These are phyloP conservation scores for Infundibulicybe gibba DNA, from an alignment of 768 basidiomycete genomes.

Conservation along the genomic window DNA sequence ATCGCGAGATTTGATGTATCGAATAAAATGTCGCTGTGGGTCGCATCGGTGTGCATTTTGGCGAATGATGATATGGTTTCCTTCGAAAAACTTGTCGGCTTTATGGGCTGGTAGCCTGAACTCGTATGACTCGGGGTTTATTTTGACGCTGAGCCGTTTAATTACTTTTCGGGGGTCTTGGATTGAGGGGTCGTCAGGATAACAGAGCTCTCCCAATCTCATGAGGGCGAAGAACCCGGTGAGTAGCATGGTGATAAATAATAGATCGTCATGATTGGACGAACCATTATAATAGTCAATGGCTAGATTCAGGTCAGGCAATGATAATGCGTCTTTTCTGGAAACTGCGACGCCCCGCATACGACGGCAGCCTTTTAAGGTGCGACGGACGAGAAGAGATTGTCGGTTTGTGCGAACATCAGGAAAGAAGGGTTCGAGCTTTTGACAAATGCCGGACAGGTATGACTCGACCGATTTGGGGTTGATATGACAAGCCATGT, in stretches of 20 bases:
- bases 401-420: slow-evolving; percentile 13
- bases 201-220: slow-evolving; percentile 20
- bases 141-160: not conserved
- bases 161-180: slow-evolving; percentile 2
- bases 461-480: slow-evolving; percentile 29
- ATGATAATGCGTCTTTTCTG: slow-evolving; percentile 18
- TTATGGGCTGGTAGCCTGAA: slow-evolving; percentile 15
- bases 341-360: slow-evolving; percentile 4
- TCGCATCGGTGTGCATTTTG: not conserved
- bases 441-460: slow-evolving; percentile 32
- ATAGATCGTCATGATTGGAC: slow-evolving; percentile 11
- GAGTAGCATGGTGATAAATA: slow-evolving; percentile 24
- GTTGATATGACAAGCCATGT: slow-evolving; percentile 30
- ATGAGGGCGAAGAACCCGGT: slow-evolving; percentile 21
- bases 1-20: slow-evolving; percentile 1
- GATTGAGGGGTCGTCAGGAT: slow-evolving; percentile 12
- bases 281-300: not conserved
- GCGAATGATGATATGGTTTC: slow-evolving; percentile 11
- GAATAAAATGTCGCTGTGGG: not conserved
- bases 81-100: slow-evolving; percentile 15
- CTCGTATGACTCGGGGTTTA: not conserved
- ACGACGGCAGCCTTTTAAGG: slow-evolving; percentile 17
- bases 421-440: slow-evolving; percentile 27
- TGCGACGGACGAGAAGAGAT: slow-evolving; percentile 16
- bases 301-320: not conserved